phyloP scores from a whole-genome alignment of 495 filamentous ascomycete species.

The Hapsidospora chrysogenum region DNA sequence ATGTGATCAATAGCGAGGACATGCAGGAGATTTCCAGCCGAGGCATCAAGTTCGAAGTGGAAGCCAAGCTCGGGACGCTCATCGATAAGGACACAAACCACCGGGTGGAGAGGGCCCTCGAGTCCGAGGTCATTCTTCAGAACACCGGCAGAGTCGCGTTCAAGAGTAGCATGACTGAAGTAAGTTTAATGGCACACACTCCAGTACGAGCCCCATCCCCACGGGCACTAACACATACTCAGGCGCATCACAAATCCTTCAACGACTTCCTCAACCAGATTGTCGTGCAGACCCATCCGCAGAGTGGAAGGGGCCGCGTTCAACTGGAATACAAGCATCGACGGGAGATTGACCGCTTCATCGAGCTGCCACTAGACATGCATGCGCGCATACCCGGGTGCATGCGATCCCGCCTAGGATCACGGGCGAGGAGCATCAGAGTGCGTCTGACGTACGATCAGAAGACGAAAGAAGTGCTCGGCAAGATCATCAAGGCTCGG shows the following conservation, averaged over 20 bases:
- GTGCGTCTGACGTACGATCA: slow-evolving; percentile 67
- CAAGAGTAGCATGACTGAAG: slow-evolving; percentile 72
- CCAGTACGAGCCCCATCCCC: no score
- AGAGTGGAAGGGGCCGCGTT: slow-evolving; percentile 29
- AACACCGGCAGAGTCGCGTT: slow-evolving; percentile 38
- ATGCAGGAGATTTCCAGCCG: slow-evolving; percentile 32
- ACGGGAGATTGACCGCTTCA: slow-evolving; percentile 65
- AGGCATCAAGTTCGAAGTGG: slow-evolving; percentile 72
- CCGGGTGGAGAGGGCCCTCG: slow-evolving; percentile 46
- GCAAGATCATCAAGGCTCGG: slow-evolving; percentile 76
- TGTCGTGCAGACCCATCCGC: slow-evolving; percentile 34
- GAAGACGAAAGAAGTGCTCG: slow-evolving; percentile 51
- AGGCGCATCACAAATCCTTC: slow-evolving; percentile 61
- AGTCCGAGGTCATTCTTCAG: slow-evolving; percentile 48
- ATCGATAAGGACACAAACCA: slow-evolving; percentile 52
- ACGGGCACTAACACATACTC: slow-evolving; percentile 1
- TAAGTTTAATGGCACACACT: no score
- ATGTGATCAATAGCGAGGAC: slow-evolving; percentile 44
- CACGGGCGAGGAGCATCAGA: slow-evolving; percentile 33
- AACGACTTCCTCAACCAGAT: slow-evolving; percentile 67
- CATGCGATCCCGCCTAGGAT: slow-evolving; percentile 26
- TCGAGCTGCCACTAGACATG: slow-evolving; percentile 45
- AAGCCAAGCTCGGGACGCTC: slow-evolving; percentile 75
- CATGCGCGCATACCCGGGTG: slow-evolving; percentile 24
- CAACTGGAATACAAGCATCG: slow-evolving; percentile 67